These are phyloP conservation scores for Aspergillus uvarum DNA, from an alignment of 2,329 filamentous ascomycete genomes.

Conservation along the genomic window DNA sequence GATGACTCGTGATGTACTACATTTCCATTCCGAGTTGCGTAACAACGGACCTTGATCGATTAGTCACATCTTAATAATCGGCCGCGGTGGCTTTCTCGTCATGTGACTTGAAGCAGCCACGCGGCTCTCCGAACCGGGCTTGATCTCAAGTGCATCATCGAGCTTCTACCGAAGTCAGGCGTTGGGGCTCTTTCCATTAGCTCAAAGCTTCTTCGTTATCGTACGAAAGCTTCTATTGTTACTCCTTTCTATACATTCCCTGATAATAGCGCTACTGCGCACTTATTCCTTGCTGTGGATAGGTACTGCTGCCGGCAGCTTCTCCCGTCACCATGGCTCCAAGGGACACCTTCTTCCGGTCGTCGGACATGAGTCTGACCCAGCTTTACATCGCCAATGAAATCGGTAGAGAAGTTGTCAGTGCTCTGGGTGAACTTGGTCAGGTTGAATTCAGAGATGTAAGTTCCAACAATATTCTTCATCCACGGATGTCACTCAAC, in stretches of 20 bases:
- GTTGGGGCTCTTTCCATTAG: slow-evolving; percentile 17
- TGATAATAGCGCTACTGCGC: slow-evolving; percentile 6
- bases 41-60: neutral
- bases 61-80: neutral
- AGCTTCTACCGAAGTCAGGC: neutral
- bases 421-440: slow-evolving; percentile 91
- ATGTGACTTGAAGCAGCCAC: slow-evolving; percentile 24
- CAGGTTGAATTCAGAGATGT: slow-evolving; percentile 98
- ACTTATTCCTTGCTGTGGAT: slow-evolving; percentile 20
- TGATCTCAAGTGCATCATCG: slow-evolving; percentile 6
- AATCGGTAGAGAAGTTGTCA: slow-evolving; percentile 96
- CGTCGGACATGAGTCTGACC: slow-evolving; percentile 99
- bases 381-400: slow-evolving; percentile 99
- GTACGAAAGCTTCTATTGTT: slow-evolving; percentile 15
- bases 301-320: slow-evolving; percentile 25
- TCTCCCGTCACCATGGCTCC: slow-evolving; percentile 54
- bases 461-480: slow-evolving; percentile 42
- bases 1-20: neutral
- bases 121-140: slow-evolving; percentile 16
- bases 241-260: neutral
- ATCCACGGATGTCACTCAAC: slow-evolving; percentile 4
- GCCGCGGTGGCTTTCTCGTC: neutral
- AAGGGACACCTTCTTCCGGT: slow-evolving; percentile 97
- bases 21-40: too few species aligned
- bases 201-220: slow-evolving; percentile 7